Evolutionary conservation across 345 rosid species (phyloP).

Genomic region (Tarenaya hassleriana): DNA sequence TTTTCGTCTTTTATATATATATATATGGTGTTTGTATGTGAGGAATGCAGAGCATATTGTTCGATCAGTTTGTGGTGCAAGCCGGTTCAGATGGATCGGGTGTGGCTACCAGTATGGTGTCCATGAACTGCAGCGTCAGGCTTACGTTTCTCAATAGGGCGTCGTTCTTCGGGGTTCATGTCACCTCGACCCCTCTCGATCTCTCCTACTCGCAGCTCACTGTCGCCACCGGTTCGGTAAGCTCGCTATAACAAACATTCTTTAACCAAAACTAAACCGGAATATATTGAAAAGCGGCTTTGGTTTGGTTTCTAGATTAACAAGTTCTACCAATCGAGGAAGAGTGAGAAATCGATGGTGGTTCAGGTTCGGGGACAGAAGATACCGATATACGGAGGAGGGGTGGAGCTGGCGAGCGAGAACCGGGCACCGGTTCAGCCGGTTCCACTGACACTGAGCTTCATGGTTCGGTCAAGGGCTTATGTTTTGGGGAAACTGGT

Average conservation of each 20-base stretch:
- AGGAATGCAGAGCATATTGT: conserved; percentile 39
- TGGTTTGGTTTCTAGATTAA: conserved; percentile 32
- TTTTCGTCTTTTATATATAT: neutral
- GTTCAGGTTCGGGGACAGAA: conserved; percentile 36
- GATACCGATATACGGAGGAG: conserved; percentile 64
- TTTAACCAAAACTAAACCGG: neutral
- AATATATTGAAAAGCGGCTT: neutral
- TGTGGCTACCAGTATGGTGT: conserved; percentile 60
- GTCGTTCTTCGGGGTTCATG: conserved; percentile 63
- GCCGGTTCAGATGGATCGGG: conserved; percentile 63
- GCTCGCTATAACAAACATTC: neutral
- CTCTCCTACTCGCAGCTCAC: conserved; percentile 54
- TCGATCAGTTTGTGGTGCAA: conserved; percentile 51
- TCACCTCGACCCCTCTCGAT: conserved; percentile 49
- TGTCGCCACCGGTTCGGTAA: conserved; percentile 55
- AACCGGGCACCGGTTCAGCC: conserved; percentile 45
- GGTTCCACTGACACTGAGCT: conserved; percentile 41
- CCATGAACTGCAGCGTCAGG: conserved; percentile 52
- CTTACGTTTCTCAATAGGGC: conserved; percentile 53
- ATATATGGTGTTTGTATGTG: neutral
- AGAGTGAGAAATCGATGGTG: conserved; percentile 44
- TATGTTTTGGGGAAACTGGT: conserved; percentile 55
- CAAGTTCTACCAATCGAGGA: conserved; percentile 56
- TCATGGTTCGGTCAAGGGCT: conserved; percentile 54
- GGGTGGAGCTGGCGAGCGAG: conserved; percentile 41